Percentiles rank a stretch among this genome's conserved stretches.
Conservation (phyloP, 441 rosid species). For the Pelargonium fulgidum region DNA sequence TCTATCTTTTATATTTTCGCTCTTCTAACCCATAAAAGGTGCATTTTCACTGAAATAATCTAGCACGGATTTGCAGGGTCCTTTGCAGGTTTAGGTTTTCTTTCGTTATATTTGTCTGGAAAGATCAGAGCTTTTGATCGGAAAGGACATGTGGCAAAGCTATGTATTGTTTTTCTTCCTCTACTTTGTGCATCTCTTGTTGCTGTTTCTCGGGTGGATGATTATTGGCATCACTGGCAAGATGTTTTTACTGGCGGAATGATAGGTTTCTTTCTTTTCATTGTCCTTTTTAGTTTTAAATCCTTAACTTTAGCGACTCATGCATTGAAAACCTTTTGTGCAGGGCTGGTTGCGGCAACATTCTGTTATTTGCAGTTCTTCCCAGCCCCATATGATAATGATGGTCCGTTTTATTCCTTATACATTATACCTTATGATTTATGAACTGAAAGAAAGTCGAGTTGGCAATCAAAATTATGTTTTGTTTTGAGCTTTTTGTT, state of each 20-base stretch:
- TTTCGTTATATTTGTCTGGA: slow-evolving; percentile 76
- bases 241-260: slow-evolving; percentile 86
- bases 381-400: slow-evolving; percentile 56
- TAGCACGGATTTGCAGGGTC: slow-evolving; percentile 46
- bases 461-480: too few relatives aligned
- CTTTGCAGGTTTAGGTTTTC: slow-evolving; percentile 68
- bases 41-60: not conserved
- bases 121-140: slow-evolving; percentile 67
- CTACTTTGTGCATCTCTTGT: slow-evolving; percentile 64
- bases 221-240: slow-evolving; percentile 98
- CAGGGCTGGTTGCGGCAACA: slow-evolving; percentile 55
- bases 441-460: too few relatives aligned
- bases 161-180: slow-evolving; percentile 64
- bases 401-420: slow-evolving; percentile 30
- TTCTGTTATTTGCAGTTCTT: slow-evolving; percentile 75
- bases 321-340: slow-evolving; percentile 10
- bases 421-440: too few relatives aligned
- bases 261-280: slow-evolving; percentile 40
- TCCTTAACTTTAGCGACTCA: not conserved
- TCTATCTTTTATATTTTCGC: too few relatives aligned
- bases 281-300: not conserved
- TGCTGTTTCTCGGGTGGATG: slow-evolving; percentile 83
- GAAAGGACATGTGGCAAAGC: slow-evolving; percentile 78
- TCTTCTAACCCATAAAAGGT: too few relatives aligned
- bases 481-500: too few relatives aligned